Evolutionary conservation across 164 flowering plant genomes (phyloP), one percentile per base, ranked within the genome.

Genomic region (Saururus chinensis): DNA sequence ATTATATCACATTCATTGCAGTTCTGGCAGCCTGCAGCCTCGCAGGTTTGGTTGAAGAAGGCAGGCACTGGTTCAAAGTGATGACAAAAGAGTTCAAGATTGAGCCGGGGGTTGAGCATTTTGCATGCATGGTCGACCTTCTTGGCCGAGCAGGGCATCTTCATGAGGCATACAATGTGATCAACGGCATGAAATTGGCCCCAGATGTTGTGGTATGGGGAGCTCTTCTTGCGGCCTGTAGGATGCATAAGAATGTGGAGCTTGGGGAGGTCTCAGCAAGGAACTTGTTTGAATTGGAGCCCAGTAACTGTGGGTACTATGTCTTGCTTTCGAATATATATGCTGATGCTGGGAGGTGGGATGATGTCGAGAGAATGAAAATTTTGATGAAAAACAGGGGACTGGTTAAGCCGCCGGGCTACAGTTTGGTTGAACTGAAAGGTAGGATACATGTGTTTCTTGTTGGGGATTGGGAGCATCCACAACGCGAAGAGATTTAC

Each of bases 51-150:
- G 45, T 66, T 9, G 63, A 61, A 9, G 55, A 61, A 21, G 70
- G 69, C 24, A 41, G 53, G 21, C 41, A 22, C 7, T 40, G 61
- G 25, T 66, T 66, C 55, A 7, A 41, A 20, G 30, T 35, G 20
- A 13, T 61, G 22, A 14, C n/a, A 45, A 40, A 23, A 8, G 9
- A 23, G 24, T n/a, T 53, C 13, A 21, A 11, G 14, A 63, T n/a
- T 11, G 59, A n/a, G 25, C 70, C 70, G 7, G 8, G 19, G 45
- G 56, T 61, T 20, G 64, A 54, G 49, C 70, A 66, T 42, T 66
- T 53, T 61, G 70, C 63, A 14, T 66, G 64, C 70, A 66, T 61
- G 60, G 64, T 66, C 9, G 70, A 66, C 48, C 59, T 66, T 24
- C 56, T 66, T 25, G 60, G 70, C 19, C 70, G 64, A 21, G 59